Evolutionary conservation across 2,329 filamentous ascomycete genomes (phyloP).

Genomic region (Cladosporium velox): DNA sequence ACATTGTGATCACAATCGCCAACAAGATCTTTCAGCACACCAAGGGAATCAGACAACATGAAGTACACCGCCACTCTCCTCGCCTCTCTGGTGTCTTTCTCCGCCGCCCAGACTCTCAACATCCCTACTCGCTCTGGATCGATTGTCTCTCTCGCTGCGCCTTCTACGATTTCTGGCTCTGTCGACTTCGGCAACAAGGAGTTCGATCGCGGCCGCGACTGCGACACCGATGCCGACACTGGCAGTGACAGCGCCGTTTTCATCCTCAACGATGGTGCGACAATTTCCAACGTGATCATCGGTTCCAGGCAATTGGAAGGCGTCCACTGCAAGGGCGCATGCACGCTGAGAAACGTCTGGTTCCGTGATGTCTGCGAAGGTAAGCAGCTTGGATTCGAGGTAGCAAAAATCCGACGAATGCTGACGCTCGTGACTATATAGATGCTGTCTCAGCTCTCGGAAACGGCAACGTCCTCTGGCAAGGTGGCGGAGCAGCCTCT

Average conservation of each 20-base stretch:
- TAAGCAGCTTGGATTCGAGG: too few species aligned
- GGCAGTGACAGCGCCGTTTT: conserved; percentile 49
- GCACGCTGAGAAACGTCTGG: conserved; percentile 52
- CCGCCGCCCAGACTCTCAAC: conserved; percentile 37
- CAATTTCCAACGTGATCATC: conserved; percentile 56
- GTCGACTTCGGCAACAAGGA: conserved; percentile 25
- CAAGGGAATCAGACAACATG: conserved; percentile 8
- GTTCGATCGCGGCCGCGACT: conserved; percentile 25
- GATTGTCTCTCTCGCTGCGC: conserved; percentile 34
- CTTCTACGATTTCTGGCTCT: conserved; percentile 27
- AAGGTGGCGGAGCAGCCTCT: conserved; percentile 6
- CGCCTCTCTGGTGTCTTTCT: conserved; percentile 28
- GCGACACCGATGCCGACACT: conserved; percentile 23
- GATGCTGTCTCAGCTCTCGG: conserved; percentile 42
- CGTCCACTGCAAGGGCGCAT: conserved; percentile 54
- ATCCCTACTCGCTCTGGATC: conserved; percentile 37
- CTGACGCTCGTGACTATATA: background rate
- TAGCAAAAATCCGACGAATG: too few species aligned
- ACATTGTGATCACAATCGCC: background rate
- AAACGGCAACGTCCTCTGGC: conserved; percentile 36
- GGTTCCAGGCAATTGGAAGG: conserved; percentile 54
- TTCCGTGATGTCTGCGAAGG: conserved; percentile 44
- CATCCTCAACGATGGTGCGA: conserved; percentile 54
- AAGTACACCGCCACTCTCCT: conserved; percentile 28
- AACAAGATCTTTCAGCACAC: background rate